Percentiles rank a stretch among this genome's conserved stretches.
These are phyloP conservation scores for Colletotrichum trifolii DNA, from an alignment of 2,329 filamentous ascomycete genomes.

Conservation along the genomic window DNA sequence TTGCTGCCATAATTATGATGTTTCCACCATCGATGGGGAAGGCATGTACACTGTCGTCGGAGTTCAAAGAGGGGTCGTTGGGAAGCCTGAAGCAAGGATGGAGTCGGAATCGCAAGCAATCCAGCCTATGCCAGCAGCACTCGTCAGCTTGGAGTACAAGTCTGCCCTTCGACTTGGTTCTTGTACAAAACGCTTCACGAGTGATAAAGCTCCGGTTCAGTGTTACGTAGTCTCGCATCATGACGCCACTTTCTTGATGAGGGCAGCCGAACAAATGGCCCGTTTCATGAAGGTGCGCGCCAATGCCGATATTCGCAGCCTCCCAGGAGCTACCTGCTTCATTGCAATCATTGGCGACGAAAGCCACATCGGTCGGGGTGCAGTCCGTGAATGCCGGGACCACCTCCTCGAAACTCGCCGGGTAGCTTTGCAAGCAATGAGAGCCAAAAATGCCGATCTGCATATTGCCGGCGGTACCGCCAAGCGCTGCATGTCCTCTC, in stretches of 20 bases:
- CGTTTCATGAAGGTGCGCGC: conserved; percentile 90
- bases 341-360: conserved; percentile 86
- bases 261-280: conserved; percentile 92
- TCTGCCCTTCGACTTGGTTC: conserved; percentile 85
- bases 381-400: conserved; percentile 90
- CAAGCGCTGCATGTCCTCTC: conserved; percentile 85
- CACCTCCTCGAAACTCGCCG: conserved; percentile 88
- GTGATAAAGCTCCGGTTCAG: conserved; percentile 86
- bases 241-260: conserved; percentile 90
- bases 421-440: conserved; percentile 91
- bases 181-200: conserved; percentile 86
- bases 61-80: conserved; percentile 71
- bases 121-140: conserved; percentile 90
- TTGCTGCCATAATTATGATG: conserved; percentile 80
- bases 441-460: conserved; percentile 93
- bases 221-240: conserved; percentile 87
- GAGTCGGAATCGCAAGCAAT: conserved; percentile 86
- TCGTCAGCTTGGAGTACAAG: conserved; percentile 82
- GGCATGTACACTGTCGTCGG: conserved; percentile 83
- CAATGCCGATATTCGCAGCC: conserved; percentile 92
- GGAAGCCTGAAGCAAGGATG: conserved; percentile 92
- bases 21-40: conserved; percentile 85
- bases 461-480: conserved; percentile 77
- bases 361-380: conserved; percentile 84
- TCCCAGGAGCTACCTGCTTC: conserved; percentile 95